phyloP scores from a whole-genome alignment of 2,329 filamentous ascomycete genomes.

The Acarospora socialis region DNA sequence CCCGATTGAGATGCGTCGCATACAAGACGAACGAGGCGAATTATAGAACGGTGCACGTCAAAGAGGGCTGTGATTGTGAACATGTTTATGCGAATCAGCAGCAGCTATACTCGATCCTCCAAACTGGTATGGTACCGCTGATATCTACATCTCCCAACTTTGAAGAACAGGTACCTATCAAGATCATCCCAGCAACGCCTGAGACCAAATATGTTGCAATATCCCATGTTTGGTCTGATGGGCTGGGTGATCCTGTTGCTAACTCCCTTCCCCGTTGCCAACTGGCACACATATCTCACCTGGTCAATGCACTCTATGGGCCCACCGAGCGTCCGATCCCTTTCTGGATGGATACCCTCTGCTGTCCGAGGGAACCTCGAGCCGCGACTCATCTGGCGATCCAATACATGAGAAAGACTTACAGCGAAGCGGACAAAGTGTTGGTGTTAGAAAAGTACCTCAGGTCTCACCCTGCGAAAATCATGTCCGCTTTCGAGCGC shows the following conservation, averaged over 20 bases:
- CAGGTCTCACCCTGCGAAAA: not conserved
- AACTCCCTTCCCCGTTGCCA: constrained; percentile 7
- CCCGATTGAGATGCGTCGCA: too few species aligned
- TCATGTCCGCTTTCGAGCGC: not conserved
- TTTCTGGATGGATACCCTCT: constrained; percentile 6
- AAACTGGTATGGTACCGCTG: too few species aligned
- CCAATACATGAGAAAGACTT: constrained; percentile 1
- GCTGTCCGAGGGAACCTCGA: constrained; percentile 4
- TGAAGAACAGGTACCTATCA: too few species aligned
- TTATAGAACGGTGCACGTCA: too few species aligned
- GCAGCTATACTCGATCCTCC: too few species aligned
- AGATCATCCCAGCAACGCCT: too few species aligned
- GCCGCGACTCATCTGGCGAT: not conserved
- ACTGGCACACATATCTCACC: not conserved
- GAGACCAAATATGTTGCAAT: constrained; percentile 1
- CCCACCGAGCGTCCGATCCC: not conserved
- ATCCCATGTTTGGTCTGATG: constrained; percentile 5
- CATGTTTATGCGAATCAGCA: too few species aligned
- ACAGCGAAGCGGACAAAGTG: not conserved
- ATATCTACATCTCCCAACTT: too few species aligned
- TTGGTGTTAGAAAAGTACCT: constrained; percentile 1
- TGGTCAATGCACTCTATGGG: not conserved
- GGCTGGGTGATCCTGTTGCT: constrained; percentile 4
- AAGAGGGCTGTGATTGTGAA: too few species aligned
- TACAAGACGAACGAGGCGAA: too few species aligned